Evolutionary conservation across 345 rosid species (phyloP), one percentile per base, ranked within the genome.

Genomic region (Hypericum perforatum): DNA sequence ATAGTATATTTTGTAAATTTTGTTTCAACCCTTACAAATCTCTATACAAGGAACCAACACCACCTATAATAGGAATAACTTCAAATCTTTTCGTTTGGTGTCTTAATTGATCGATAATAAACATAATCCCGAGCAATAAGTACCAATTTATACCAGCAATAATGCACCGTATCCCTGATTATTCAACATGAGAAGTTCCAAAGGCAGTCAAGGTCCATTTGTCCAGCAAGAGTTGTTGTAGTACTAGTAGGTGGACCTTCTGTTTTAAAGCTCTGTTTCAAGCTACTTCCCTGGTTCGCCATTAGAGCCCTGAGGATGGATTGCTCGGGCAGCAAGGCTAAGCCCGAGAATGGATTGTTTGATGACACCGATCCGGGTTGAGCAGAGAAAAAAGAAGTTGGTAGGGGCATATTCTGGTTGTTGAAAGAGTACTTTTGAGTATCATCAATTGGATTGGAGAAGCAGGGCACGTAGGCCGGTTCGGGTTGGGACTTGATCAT

Each of bases 391-490:
- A 76, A 56, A 22, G 82, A 15, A 41, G 61, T 76, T 41, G 71
- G 43, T 52, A 57, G 42, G 7, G 78, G 37, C 9, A 68, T 37
- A 29, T 53, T 45, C 58, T 71, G 69, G 60, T 70, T 73, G 79
- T 40, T 71, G 58, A 74, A 64, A 22, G 1, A 22, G 1, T 1
- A 22, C 4, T 22, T 22, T 4, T 22, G 32, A 61, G 9, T 56
- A 42, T 57, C 70, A 47, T 63, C 57, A 51, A 41, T 59, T 9
- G 80, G 66, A 64, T 62, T 78, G 87, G 92, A 70, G 89, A 79
- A 76, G 89, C 92, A 82, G 85, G 84, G 82, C 85, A 80, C 80
- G 85, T 82, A 71, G 56, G 68, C 61, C 48, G 71, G 54, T 41
- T 72, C 78, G 12, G 64, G 49, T 43, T 37, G 39, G 1, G 67